phyloP scores from a whole-genome alignment of 2,329 filamentous ascomycete genomes.

The Scedosporium minutisporum region DNA sequence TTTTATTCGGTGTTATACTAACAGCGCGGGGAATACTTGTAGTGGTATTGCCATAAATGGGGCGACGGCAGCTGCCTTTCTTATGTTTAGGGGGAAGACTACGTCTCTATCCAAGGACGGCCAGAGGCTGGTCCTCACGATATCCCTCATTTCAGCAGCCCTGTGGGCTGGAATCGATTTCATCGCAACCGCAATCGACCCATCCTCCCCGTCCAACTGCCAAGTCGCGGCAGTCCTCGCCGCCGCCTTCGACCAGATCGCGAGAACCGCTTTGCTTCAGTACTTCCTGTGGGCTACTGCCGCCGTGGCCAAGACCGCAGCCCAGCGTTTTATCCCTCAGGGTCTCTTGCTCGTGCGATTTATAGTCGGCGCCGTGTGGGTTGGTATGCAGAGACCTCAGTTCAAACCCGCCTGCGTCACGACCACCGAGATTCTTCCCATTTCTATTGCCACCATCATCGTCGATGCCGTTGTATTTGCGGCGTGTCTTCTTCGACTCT shows the following conservation, averaged over 20 bases:
- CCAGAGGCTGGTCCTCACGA: slow-evolving; percentile 54
- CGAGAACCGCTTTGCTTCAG: slow-evolving; percentile 43
- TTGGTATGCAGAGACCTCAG: slow-evolving; percentile 43
- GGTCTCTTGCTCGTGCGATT: slow-evolving; percentile 36
- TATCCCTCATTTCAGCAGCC: slow-evolving; percentile 39
- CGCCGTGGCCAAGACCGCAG: slow-evolving; percentile 24
- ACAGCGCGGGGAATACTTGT: not conserved
- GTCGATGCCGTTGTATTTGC: slow-evolving; percentile 35
- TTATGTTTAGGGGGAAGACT: slow-evolving; percentile 37
- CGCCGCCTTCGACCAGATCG: slow-evolving; percentile 47
- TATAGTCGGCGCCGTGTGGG: slow-evolving; percentile 42
- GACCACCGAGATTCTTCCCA: slow-evolving; percentile 29
- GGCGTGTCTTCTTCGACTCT: slow-evolving; percentile 30
- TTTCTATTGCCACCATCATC: slow-evolving; percentile 35
- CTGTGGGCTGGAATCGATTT: slow-evolving; percentile 47
- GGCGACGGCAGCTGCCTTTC: slow-evolving; percentile 35
- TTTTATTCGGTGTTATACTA: not conserved
- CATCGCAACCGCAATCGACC: slow-evolving; percentile 36
- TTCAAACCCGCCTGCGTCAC: slow-evolving; percentile 44
- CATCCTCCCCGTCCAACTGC: slow-evolving; percentile 33
- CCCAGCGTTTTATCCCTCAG: slow-evolving; percentile 33
- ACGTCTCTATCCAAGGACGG: slow-evolving; percentile 43
- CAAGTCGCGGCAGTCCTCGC: slow-evolving; percentile 43
- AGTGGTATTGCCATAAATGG: slow-evolving; percentile 46
- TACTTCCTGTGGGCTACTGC: slow-evolving; percentile 42